Conservation (phyloP, 1,139 yeast genomes). For the Lodderomyces pseudojiufengensis region DNA sequence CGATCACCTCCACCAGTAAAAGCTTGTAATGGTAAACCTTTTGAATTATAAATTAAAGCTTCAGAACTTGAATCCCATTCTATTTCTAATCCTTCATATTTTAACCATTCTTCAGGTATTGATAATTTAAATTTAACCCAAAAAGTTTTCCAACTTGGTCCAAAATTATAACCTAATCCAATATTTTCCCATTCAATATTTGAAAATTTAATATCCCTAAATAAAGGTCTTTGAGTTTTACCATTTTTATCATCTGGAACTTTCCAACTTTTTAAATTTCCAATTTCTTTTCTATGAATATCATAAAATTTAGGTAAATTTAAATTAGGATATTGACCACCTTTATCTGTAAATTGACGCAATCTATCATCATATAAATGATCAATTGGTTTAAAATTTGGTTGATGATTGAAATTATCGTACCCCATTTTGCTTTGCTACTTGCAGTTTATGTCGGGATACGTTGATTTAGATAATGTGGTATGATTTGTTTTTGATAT, state of each 20-base stretch:
- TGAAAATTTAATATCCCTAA: slow-evolving; percentile 53
- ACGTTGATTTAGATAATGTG: no score
- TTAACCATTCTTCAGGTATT: slow-evolving; percentile 60
- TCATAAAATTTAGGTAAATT: slow-evolving; percentile 85
- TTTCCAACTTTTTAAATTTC: slow-evolving; percentile 51
- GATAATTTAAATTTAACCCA: slow-evolving; percentile 76
- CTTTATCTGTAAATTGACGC: slow-evolving; percentile 70
- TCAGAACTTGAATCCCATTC: slow-evolving; percentile 90
- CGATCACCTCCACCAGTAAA: slow-evolving; percentile 87
- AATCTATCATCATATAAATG: slow-evolving; percentile 73
- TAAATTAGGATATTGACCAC: slow-evolving; percentile 66
- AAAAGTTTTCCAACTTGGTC: slow-evolving; percentile 95
- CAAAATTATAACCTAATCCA: slow-evolving; percentile 71
- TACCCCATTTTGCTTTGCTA: slow-evolving; percentile 15
- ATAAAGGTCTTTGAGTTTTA: slow-evolving; percentile 64
- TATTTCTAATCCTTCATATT: slow-evolving; percentile 51
- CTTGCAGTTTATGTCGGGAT: no score
- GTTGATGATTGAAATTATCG: slow-evolving; percentile 49
- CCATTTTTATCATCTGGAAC: slow-evolving; percentile 60
- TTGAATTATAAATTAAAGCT: slow-evolving; percentile 67
- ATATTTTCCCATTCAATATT: slow-evolving; percentile 53
- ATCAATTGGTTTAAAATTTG: slow-evolving; percentile 81
- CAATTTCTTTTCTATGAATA: slow-evolving; percentile 47
- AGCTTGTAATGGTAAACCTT: slow-evolving; percentile 75
- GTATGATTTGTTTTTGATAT: no score